phyloP scores from a whole-genome alignment of 306 rosid genomes.

The Begonia fuchsioides region DNA sequence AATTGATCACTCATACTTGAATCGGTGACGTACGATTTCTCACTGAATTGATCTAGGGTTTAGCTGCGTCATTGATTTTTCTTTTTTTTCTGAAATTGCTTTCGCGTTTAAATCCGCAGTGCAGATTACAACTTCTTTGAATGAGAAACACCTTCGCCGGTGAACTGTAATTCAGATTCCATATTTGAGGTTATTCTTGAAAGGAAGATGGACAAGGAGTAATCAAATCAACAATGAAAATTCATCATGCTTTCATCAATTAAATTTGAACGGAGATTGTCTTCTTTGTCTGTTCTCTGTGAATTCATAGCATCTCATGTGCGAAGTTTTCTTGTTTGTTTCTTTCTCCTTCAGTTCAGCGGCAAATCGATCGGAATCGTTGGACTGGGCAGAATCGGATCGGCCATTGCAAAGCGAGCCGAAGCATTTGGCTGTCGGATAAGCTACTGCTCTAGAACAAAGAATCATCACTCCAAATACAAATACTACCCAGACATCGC shows the following conservation, averaged over 20 bases:
- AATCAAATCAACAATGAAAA: not conserved
- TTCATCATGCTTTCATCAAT: not conserved
- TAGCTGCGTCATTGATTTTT: no score
- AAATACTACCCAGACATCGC: slow-evolving; percentile 31
- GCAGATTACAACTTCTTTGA: no score
- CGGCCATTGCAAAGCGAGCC: slow-evolving; percentile 55
- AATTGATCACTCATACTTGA: no score
- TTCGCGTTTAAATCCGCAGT: no score
- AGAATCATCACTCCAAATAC: slow-evolving; percentile 29
- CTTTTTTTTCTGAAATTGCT: no score
- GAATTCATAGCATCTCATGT: not conserved
- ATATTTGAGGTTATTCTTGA: no score
- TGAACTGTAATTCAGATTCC: no score
- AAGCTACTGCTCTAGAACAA: slow-evolving; percentile 38
- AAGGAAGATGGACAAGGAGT: not conserved
- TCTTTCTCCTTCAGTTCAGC: slow-evolving; percentile 36
- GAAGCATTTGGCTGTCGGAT: slow-evolving; percentile 41
- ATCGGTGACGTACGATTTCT: no score
- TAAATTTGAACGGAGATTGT: no score
- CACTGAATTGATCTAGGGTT: no score
- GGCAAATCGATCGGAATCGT: slow-evolving; percentile 52
- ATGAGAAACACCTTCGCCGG: no score
- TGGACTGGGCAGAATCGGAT: slow-evolving; percentile 71
- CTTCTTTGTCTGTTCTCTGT: not conserved
- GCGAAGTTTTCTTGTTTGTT: slow-evolving; percentile 2